A percentile compares a stretch with the other conserved stretches of the same genome.
phyloP scores from a whole-genome alignment of 2,329 filamentous ascomycete genomes.

The Teratosphaeria zuluensis region DNA sequence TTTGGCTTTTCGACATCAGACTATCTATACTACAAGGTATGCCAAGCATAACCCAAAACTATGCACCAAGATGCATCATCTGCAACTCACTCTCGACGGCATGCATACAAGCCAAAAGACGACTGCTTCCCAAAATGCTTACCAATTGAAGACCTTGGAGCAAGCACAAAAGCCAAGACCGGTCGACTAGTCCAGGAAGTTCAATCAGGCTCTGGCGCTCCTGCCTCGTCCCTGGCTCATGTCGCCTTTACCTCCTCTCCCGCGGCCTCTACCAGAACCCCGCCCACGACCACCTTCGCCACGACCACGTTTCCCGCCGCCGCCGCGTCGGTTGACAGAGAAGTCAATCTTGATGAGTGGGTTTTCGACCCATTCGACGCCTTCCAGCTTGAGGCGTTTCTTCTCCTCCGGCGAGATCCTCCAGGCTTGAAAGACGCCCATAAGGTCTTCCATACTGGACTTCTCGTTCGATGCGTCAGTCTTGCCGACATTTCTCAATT shows the following conservation, averaged over 20 bases:
- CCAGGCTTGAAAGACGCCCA: slow-evolving; percentile 62
- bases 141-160: too few relatives aligned
- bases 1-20: too few relatives aligned
- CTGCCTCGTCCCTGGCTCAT: not conserved
- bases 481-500: slow-evolving; percentile 46
- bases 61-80: not conserved
- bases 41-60: not conserved
- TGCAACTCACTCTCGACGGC: not conserved
- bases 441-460: slow-evolving; percentile 28
- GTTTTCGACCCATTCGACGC: slow-evolving; percentile 55
- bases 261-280: not conserved
- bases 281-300: not conserved
- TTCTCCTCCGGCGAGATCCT: slow-evolving; percentile 52
- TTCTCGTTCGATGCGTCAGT: not conserved
- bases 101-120: too few relatives aligned
- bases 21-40: too few relatives aligned
- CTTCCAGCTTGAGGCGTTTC: slow-evolving; percentile 45
- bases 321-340: slow-evolving; percentile 38
- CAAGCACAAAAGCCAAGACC: too few relatives aligned
- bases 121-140: too few relatives aligned
- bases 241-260: not conserved
- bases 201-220: not conserved
- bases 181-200: too few relatives aligned
- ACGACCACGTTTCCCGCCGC: slow-evolving; percentile 18
- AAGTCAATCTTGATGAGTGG: slow-evolving; percentile 60